These are phyloP conservation scores for Lachnum nothofagi DNA, from an alignment of 2,329 filamentous ascomycete species.

Conservation along the genomic window DNA sequence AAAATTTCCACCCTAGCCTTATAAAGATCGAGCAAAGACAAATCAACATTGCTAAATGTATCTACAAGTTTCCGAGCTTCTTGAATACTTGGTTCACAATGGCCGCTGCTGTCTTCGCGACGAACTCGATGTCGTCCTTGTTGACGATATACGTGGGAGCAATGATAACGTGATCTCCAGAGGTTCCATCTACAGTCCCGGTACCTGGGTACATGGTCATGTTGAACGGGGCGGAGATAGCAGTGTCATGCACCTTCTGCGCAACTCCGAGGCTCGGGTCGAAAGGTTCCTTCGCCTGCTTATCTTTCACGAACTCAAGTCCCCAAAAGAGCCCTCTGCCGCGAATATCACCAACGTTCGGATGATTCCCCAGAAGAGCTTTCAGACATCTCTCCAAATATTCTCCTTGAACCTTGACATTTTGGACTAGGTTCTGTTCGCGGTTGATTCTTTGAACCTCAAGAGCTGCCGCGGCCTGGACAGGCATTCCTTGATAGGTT, in stretches of 20 bases:
- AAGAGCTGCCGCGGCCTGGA: conserved; percentile 56
- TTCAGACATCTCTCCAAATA: conserved; percentile 43
- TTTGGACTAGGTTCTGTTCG: conserved; percentile 52
- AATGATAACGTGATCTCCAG: conserved; percentile 58
- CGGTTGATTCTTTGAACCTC: conserved; percentile 57
- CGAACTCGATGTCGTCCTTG: conserved; percentile 46
- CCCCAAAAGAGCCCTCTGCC: conserved; percentile 56
- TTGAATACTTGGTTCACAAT: conserved; percentile 25
- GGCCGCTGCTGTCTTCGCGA: conserved; percentile 41
- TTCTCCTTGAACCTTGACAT: conserved; percentile 50
- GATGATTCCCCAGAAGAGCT: conserved; percentile 39
- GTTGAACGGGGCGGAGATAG: conserved; percentile 36
- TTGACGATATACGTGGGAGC: conserved; percentile 57
- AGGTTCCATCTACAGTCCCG: conserved; percentile 50
- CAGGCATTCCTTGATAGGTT: conserved; percentile 58
- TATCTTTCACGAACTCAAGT: conserved; percentile 51
- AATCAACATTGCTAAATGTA: neutral
- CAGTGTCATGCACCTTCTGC: conserved; percentile 45
- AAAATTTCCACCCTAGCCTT: neutral
- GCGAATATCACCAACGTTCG: conserved; percentile 55
- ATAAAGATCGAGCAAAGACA: neutral
- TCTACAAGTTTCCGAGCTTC: neutral
- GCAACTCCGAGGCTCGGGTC: conserved; percentile 40
- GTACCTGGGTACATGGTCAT: conserved; percentile 57
- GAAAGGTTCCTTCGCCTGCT: conserved; percentile 45